A percentile compares a stretch with the other conserved stretches of the same genome.
Evolutionary conservation across 805 yeast genomes (phyloP).

Genomic region (Schwanniomyces yamadae): DNA sequence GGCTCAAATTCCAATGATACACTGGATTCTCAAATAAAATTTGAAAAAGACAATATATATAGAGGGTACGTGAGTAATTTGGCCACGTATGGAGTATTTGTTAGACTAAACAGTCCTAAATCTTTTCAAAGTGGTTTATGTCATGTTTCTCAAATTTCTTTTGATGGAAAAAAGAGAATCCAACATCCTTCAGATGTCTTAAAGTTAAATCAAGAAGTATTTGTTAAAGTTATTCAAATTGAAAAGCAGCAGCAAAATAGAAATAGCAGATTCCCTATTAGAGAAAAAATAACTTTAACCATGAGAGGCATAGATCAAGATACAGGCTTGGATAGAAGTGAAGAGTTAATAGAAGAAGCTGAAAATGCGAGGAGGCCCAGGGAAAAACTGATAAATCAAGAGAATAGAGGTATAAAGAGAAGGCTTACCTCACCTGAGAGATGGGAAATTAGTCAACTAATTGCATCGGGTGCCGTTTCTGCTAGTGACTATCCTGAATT

Average conservation of each 20-base stretch:
- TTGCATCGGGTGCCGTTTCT: slow-evolving; percentile 72
- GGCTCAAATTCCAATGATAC: not conserved
- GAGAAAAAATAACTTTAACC: slow-evolving; percentile 50
- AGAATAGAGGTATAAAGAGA: slow-evolving; percentile 19
- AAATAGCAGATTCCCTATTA: not conserved
- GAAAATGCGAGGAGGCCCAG: slow-evolving; percentile 16
- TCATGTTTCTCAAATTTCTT: slow-evolving; percentile 70
- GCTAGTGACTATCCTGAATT: slow-evolving; percentile 70
- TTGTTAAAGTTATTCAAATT: slow-evolving; percentile 51
- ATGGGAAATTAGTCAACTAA: slow-evolving; percentile 86
- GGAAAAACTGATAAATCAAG: slow-evolving; percentile 3
- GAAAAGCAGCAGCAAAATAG: slow-evolving; percentile 39
- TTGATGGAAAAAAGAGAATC: slow-evolving; percentile 44
- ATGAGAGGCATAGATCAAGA: slow-evolving; percentile 73
- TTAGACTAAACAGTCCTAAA: slow-evolving; percentile 40
- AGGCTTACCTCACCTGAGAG: slow-evolving; percentile 80
- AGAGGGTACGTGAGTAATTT: slow-evolving; percentile 60
- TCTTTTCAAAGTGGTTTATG: slow-evolving; percentile 58
- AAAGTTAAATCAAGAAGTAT: slow-evolving; percentile 58
- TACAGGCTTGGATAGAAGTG: slow-evolving; percentile 49
- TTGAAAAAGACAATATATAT: slow-evolving; percentile 49
- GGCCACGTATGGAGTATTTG: slow-evolving; percentile 77
- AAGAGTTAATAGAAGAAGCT: slow-evolving; percentile 15
- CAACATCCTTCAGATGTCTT: slow-evolving; percentile 60
- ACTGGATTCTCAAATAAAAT: slow-evolving; percentile 8